A percentile compares a stretch with the other conserved stretches of the same genome.
Conservation (phyloP, 192 early-diverging fungal genomes). For the Linnemannia hyalina region DNA sequence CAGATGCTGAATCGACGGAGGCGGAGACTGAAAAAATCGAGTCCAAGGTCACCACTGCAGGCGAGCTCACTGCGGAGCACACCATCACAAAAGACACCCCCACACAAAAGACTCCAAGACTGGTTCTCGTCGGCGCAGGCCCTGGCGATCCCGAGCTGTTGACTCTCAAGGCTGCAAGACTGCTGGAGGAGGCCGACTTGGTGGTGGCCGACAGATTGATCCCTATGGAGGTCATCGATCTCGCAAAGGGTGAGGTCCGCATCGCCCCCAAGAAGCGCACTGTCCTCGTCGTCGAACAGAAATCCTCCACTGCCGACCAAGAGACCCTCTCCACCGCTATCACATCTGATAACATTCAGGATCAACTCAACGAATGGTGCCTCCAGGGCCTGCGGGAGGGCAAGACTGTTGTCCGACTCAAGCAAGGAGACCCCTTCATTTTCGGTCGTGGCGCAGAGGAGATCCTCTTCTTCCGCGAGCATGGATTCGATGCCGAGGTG, state of each 20-base stretch:
- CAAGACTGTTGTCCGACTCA: constrained; percentile 84
- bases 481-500: constrained; percentile 73
- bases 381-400: constrained; percentile 77
- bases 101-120: constrained; percentile 11
- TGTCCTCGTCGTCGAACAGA: constrained; percentile 11
- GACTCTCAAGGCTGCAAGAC: constrained; percentile 75
- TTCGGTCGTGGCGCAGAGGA: constrained; percentile 96
- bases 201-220: constrained; percentile 88
- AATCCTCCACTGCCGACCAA: background rate
- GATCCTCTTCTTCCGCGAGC: constrained; percentile 75
- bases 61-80: background rate
- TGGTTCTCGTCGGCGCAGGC: constrained; percentile 86
- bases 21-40: background rate
- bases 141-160: constrained; percentile 87
- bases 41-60: background rate
- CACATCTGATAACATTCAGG: constrained; percentile 79
- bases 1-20: background rate
- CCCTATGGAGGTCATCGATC: constrained; percentile 66
- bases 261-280: constrained; percentile 70
- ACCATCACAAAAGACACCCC: background rate
- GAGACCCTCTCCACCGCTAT: constrained; percentile 42
- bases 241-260: constrained; percentile 68
- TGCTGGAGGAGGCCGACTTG: constrained; percentile 81
- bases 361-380: constrained; percentile 80
- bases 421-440: constrained; percentile 94